phyloP scores from a whole-genome alignment of 768 basidiomycete species.

The Boletus reticulatus region DNA sequence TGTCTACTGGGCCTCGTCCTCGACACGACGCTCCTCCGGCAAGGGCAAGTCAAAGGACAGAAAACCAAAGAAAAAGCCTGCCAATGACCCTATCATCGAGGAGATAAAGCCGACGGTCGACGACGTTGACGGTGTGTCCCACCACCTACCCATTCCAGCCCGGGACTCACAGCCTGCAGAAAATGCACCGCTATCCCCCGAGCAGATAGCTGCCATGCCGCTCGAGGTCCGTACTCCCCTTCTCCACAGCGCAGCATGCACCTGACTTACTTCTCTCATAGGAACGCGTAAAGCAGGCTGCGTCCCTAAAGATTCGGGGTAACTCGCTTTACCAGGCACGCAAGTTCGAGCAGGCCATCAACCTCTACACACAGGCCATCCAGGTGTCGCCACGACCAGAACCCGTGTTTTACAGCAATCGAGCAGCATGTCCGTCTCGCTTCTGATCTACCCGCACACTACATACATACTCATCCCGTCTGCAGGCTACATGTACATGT shows the following conservation, averaged over 20 bases:
- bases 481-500: slow-evolving; percentile 87
- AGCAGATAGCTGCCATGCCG: slow-evolving; percentile 57
- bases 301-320: slow-evolving; percentile 65
- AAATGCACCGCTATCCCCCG: slow-evolving; percentile 44
- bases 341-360: slow-evolving; percentile 57
- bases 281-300: slow-evolving; percentile 66
- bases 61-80: slow-evolving; percentile 50
- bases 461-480: not conserved
- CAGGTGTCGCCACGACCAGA: slow-evolving; percentile 73
- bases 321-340: slow-evolving; percentile 67
- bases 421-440: slow-evolving; percentile 81
- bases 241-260: not conserved
- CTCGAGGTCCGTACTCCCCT: slow-evolving; percentile 45
- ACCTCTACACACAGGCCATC: slow-evolving; percentile 74
- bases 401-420: slow-evolving; percentile 94
- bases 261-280: slow-evolving; percentile 28
- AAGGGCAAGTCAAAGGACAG: slow-evolving; percentile 49
- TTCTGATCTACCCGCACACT: not conserved
- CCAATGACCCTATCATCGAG: slow-evolving; percentile 76
- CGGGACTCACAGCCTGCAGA: slow-evolving; percentile 29
- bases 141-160: not conserved
- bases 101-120: slow-evolving; percentile 54
- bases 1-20: slow-evolving; percentile 63
- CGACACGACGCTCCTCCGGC: slow-evolving; percentile 32
- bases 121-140: slow-evolving; percentile 32